Evolutionary conservation across 306 rosid genomes (phyloP).

Genomic region (Psophocarpus tetragonolobus): DNA sequence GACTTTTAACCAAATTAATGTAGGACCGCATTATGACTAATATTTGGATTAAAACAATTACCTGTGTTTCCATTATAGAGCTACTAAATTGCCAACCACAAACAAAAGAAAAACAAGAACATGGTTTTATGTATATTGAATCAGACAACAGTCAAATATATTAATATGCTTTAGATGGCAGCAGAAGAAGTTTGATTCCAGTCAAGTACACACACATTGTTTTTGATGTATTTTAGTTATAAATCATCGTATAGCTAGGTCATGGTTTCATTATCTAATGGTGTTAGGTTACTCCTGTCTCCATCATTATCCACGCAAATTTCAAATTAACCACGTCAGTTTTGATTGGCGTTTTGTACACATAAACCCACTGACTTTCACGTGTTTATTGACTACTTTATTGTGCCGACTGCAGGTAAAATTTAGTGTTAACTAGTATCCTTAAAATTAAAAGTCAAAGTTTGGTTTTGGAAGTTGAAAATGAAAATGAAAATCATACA

Average conservation of each 20-base stretch:
- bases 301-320: slow-evolving; percentile 42
- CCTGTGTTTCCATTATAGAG: background rate
- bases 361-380: slow-evolving; percentile 37
- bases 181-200: background rate
- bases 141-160: background rate
- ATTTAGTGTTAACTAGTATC: background rate
- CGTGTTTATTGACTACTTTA: slow-evolving; percentile 25
- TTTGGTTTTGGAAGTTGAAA: slow-evolving; percentile 24
- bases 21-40: background rate
- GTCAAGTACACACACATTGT: background rate
- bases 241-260: background rate
- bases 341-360: slow-evolving; percentile 39
- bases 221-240: background rate
- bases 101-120: background rate
- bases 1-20: background rate
- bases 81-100: background rate
- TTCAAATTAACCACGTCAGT: slow-evolving; percentile 37
- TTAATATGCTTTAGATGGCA: slow-evolving; percentile 24
- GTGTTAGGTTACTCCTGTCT: slow-evolving; percentile 42
- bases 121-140: slow-evolving; percentile 9
- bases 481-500: background rate
- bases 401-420: background rate
- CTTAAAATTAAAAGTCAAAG: slow-evolving; percentile 4
- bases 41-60: background rate
- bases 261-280: background rate